phyloP scores from a whole-genome alignment of 202 grass and related monocot species.

The Schoenoplectus tabernaemontani region DNA sequence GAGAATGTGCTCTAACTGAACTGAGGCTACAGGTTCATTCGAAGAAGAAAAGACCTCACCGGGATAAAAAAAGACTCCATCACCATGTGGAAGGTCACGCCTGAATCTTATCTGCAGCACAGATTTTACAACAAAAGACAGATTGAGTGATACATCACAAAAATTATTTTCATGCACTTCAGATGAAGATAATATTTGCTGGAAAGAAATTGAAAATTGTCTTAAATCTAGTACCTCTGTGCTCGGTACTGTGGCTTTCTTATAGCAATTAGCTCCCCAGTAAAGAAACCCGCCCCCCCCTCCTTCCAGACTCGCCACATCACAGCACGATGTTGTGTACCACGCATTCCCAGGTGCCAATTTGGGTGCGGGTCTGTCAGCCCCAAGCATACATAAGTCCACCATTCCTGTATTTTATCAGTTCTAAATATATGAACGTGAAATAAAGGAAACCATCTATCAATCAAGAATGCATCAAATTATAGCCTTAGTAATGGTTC shows the following conservation, averaged over 20 bases:
- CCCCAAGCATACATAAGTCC: slow-evolving; percentile 98
- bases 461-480: not conserved
- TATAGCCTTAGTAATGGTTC: not conserved
- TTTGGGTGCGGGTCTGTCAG: slow-evolving; percentile 96
- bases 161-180: not conserved
- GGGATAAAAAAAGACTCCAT: slow-evolving; percentile 92
- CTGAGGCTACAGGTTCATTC: slow-evolving; percentile 79
- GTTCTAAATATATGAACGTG: not conserved
- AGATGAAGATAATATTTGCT: too few species aligned
- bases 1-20: slow-evolving; percentile 79
- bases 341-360: slow-evolving; percentile 97
- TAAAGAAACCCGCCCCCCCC: slow-evolving; percentile 87
- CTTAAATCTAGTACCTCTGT: slow-evolving; percentile 54
- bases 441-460: not conserved
- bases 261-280: slow-evolving; percentile 94
- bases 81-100: slow-evolving; percentile 86
- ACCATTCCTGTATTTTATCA: slow-evolving; percentile 67
- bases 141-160: slow-evolving; percentile 3
- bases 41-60: slow-evolving; percentile 92
- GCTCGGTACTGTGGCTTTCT: slow-evolving; percentile 81
- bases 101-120: slow-evolving; percentile 66
- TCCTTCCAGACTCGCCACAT: slow-evolving; percentile 99
- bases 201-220: not conserved
- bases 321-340: slow-evolving; percentile 91
- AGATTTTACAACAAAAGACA: not conserved